Percentiles rank a stretch among this genome's conserved stretches.
These are phyloP conservation scores for Fraxinus sp. DNA, from an alignment of 305 asterid species.

Conservation along the genomic window DNA sequence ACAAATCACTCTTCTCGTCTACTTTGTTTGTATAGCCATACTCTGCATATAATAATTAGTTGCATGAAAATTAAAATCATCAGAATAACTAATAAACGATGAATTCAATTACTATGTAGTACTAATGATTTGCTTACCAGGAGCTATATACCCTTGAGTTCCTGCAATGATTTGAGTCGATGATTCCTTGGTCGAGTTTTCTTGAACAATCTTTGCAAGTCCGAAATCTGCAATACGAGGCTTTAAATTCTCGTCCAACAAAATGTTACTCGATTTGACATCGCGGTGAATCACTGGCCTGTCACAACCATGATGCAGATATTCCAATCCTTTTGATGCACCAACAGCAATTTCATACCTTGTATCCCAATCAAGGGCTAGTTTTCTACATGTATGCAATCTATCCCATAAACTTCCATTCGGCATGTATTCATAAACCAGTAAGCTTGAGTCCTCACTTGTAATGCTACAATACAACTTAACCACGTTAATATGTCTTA, in stretches of 20 bases:
- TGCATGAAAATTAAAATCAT: neutral
- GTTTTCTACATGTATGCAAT: slow-evolving; percentile 53
- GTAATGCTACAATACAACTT: slow-evolving; percentile 76
- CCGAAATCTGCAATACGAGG: slow-evolving; percentile 89
- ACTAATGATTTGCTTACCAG: slow-evolving; percentile 43
- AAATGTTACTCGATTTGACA: slow-evolving; percentile 83
- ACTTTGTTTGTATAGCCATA: slow-evolving; percentile 74
- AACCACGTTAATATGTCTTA: slow-evolving; percentile 84
- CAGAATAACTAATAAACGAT: neutral
- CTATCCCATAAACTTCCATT: slow-evolving; percentile 92
- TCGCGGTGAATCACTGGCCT: slow-evolving; percentile 82
- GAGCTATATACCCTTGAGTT: slow-evolving; percentile 91
- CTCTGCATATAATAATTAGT: slow-evolving; percentile 38
- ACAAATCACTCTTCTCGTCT: slow-evolving; percentile 80
- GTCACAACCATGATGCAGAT: slow-evolving; percentile 79
- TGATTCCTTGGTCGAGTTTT: slow-evolving; percentile 40
- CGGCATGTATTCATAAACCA: slow-evolving; percentile 86
- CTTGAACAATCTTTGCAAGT: slow-evolving; percentile 61
- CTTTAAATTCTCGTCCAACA: slow-evolving; percentile 64
- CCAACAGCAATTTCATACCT: slow-evolving; percentile 84
- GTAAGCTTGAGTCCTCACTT: slow-evolving; percentile 82
- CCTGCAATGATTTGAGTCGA: slow-evolving; percentile 70
- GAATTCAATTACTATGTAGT: neutral
- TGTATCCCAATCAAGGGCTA: slow-evolving; percentile 66
- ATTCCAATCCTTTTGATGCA: slow-evolving; percentile 82